Evolutionary conservation across 805 yeast genomes (phyloP).

Genomic region (Priceomyces castillae): DNA sequence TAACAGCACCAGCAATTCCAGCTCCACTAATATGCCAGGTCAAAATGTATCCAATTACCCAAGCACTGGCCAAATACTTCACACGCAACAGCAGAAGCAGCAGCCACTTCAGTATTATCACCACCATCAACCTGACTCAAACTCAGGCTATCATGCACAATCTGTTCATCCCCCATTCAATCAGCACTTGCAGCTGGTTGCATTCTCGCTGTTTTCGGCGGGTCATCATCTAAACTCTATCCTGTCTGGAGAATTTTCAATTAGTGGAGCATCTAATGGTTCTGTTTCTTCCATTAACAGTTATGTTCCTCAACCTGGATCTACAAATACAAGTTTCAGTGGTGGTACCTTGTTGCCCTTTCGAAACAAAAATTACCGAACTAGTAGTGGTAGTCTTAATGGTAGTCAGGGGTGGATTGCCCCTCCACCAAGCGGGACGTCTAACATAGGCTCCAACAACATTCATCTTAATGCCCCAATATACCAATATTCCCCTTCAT

Average conservation of each 20-base stretch:
- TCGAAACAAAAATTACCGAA: not conserved
- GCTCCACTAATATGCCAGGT: not conserved
- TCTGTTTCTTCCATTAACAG: conserved; percentile 9
- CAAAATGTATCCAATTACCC: no score
- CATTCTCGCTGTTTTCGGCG: not conserved
- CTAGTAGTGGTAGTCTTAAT: not conserved
- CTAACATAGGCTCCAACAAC: not conserved
- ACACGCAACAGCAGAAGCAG: not conserved
- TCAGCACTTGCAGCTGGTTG: conserved; percentile 9
- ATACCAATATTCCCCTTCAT: not conserved
- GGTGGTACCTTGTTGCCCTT: conserved; percentile 2
- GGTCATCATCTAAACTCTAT: conserved; percentile 8
- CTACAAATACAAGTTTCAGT: conserved; percentile 4
- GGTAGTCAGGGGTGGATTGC: conserved; percentile 1
- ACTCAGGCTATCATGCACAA: conserved; percentile 1
- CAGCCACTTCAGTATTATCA: conserved; percentile 6
- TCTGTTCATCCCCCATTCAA: conserved; percentile 11
- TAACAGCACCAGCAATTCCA: conserved; percentile 5
- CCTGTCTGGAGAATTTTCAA: conserved; percentile 13
- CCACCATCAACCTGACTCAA: conserved; percentile 10
- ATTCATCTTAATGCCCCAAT: not conserved
- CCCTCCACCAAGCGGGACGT: not conserved
- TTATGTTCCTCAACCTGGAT: conserved; percentile 2
- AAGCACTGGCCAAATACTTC: not conserved
- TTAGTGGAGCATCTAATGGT: conserved; percentile 11